Conservation (phyloP, 352 stramenopile genomes). For the Phytophthora europaea region DNA sequence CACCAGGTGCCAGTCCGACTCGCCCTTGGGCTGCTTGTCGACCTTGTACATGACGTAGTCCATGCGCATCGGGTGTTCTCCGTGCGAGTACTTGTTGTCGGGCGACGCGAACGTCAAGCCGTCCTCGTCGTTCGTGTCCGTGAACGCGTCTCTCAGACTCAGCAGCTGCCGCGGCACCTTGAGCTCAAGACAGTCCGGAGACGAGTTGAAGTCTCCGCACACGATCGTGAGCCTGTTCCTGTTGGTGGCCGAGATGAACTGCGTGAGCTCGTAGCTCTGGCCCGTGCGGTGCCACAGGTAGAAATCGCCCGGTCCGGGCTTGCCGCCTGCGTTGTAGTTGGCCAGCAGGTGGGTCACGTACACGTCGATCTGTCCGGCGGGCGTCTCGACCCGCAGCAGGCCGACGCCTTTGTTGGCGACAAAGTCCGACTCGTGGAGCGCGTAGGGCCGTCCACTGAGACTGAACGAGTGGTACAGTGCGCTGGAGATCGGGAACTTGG, state of each 20-base stretch:
- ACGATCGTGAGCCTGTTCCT: conserved; percentile 69
- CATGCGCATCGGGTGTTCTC: conserved; percentile 88
- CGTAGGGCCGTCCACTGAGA: conserved; percentile 80
- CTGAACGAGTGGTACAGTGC: conserved; percentile 83
- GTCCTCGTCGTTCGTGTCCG: conserved; percentile 70
- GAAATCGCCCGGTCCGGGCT: conserved; percentile 69
- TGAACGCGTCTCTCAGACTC: conserved; percentile 73
- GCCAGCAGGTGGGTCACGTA: conserved; percentile 85
- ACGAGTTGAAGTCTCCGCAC: conserved; percentile 87
- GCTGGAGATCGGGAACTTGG: conserved; percentile 69
- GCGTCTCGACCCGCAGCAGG: conserved; percentile 69
- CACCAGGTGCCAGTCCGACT: conserved; percentile 57
- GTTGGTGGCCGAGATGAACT: conserved; percentile 73
- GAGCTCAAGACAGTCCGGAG: conserved; percentile 77
- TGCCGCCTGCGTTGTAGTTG: conserved; percentile 83
- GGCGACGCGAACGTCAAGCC: conserved; percentile 79
- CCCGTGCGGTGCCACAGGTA: conserved; percentile 75
- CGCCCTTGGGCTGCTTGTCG: conserved; percentile 12
- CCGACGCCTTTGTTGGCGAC: conserved; percentile 85
- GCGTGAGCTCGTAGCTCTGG: conserved; percentile 80
- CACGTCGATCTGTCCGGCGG: conserved; percentile 69
- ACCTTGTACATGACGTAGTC: conserved; percentile 88
- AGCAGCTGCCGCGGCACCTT: conserved; percentile 63
- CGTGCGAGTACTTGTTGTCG: conserved; percentile 86
- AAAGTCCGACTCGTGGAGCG: conserved; percentile 84